Conservation (phyloP, 208 protist species). For the Crithidia acanthocephali region DNA sequence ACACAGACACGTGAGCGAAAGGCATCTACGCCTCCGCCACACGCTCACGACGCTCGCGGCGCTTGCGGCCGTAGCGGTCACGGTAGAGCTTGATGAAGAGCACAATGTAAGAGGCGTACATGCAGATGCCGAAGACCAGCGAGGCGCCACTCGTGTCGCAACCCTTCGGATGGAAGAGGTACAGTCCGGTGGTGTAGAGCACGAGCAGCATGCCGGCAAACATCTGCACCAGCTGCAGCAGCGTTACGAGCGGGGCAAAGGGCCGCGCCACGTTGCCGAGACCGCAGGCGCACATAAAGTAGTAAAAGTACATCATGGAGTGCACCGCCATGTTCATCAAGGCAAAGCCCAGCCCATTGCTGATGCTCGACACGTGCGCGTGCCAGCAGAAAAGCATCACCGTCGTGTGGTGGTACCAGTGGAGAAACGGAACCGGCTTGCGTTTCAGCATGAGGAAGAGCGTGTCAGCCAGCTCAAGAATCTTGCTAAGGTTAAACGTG, state of each 20-base stretch:
- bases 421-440: slow-evolving; percentile 81
- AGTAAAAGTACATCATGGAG: slow-evolving; percentile 96
- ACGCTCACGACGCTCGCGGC: slow-evolving; percentile 17
- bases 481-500: slow-evolving; percentile 84
- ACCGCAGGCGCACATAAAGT: slow-evolving; percentile 74
- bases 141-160: slow-evolving; percentile 46
- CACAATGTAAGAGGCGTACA: slow-evolving; percentile 91
- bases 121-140: slow-evolving; percentile 66
- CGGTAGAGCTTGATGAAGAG: slow-evolving; percentile 88
- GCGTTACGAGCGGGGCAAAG: slow-evolving; percentile 86
- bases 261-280: slow-evolving; percentile 56
- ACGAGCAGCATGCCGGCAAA: slow-evolving; percentile 44
- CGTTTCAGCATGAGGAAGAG: slow-evolving; percentile 78
- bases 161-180: slow-evolving; percentile 38
- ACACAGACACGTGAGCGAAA: no score
- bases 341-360: slow-evolving; percentile 74
- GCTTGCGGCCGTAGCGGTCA: slow-evolving; percentile 40
- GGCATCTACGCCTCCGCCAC: not conserved
- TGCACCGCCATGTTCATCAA: slow-evolving; percentile 95
- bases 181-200: slow-evolving; percentile 39
- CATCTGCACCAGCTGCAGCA: slow-evolving; percentile 93
- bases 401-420: slow-evolving; percentile 95
- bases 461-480: slow-evolving; percentile 88
- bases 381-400: slow-evolving; percentile 93
- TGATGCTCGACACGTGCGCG: slow-evolving; percentile 58